These are phyloP conservation scores for Arthrobotrys megalospora DNA, from an alignment of 2,329 filamentous ascomycete species.

Conservation along the genomic window DNA sequence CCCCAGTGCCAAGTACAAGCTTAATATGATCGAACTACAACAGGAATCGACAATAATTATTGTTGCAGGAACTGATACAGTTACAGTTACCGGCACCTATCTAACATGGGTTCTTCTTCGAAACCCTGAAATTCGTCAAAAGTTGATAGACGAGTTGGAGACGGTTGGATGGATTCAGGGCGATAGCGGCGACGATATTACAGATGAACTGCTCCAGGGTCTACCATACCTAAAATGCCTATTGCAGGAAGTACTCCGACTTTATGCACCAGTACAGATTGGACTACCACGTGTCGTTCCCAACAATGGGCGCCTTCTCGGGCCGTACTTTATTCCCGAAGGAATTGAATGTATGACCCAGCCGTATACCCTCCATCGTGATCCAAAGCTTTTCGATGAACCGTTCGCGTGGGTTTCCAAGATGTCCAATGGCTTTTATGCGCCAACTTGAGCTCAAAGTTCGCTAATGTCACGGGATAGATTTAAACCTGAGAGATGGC, in stretches of 20 bases:
- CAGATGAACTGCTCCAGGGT: conserved; percentile 31
- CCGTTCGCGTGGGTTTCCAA: conserved; percentile 13
- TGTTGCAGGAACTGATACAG: conserved; percentile 17
- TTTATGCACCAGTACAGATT: conserved; percentile 24
- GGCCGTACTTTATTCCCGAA: conserved; percentile 31
- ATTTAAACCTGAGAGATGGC: conserved; percentile 47
- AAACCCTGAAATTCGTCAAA: conserved; percentile 1
- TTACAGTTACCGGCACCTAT: neutral
- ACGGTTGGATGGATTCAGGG: neutral
- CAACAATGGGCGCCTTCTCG: conserved; percentile 24
- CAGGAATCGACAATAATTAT: conserved; percentile 9
- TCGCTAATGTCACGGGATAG: neutral
- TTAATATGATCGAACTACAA: conserved; percentile 3
- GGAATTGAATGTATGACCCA: conserved; percentile 8
- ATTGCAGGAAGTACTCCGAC: conserved; percentile 31
- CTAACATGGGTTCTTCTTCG: conserved; percentile 15
- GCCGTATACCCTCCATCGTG: conserved; percentile 23
- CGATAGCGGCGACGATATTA: neutral
- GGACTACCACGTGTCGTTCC: conserved; percentile 29
- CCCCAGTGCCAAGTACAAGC: conserved; percentile 13
- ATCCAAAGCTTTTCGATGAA: conserved; percentile 23
- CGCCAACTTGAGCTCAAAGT: neutral
- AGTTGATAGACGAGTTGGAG: conserved; percentile 16
- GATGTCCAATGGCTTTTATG: neutral
- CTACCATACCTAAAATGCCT: conserved; percentile 26